Base-by-base conservation (phyloP, 2,329 filamentous ascomycete species). In the Aspergillus vadensis region DNA sequence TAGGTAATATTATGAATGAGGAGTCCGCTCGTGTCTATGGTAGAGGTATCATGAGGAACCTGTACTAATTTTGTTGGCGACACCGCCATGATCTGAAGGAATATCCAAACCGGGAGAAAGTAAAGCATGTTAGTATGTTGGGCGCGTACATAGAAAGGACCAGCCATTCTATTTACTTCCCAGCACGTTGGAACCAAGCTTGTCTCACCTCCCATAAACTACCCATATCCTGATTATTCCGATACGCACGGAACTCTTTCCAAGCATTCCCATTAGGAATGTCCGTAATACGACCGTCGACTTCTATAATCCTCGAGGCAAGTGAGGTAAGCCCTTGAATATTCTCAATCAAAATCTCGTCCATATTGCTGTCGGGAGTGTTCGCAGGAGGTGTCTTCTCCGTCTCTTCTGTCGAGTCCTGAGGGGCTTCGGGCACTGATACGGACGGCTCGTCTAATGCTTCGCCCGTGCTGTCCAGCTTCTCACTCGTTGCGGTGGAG, bases 191-290 rank as follows among this genome's bases (percentile, higher is more conserved):
- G 62, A 69, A 79, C 77, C 76, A 79, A 52, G 69, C 69, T 57
- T 79, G 74, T 47, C 79, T 70, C 48, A 80, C 69, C 43, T 81
- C 79, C 70, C 75, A 81, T 21, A 80, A 70, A 56, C 71, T 78
- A 4, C 79, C 79, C 67, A 81, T 79, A 47, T 81, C 79, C 66
- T 81, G 79, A 41, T 81, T 79, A 38, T 79, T 71, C 49, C 79
- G 71, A 48, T 73, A 76, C 55, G 75, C 78, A 8, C 79, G 77
- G 21, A 80, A 69, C 38, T 75, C 71, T 58, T 79, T 80, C 79
- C 79, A 81, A 8, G 77, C 68, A 69, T 80, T 80, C 1, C 71
- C 69, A 43, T 70, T 70, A 5, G 72, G 70, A 4, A 69, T 62
- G 4, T 72, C 61, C 5, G 57, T 67, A 19, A 73, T 64, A 25